These are phyloP conservation scores for Neonectria coccinea DNA, from an alignment of 2,329 filamentous ascomycete species.

Conservation along the genomic window DNA sequence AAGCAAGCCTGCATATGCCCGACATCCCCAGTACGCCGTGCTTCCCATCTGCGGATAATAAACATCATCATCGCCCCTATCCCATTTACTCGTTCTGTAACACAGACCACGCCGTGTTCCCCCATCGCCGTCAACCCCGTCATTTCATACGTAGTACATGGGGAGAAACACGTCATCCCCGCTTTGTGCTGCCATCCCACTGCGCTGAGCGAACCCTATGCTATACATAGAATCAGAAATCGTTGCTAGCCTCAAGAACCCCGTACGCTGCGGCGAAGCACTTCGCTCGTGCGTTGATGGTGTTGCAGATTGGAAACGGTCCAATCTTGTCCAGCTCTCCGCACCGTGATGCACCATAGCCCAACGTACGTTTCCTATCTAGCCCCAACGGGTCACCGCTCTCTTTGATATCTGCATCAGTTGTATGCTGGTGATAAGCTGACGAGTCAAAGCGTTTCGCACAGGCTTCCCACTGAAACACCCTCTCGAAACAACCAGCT, in stretches of 20 bases:
- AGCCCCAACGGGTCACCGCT: neutral
- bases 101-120: neutral
- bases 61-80: neutral
- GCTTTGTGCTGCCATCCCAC: neutral
- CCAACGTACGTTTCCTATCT: neutral
- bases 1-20: constrained; percentile 3
- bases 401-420: neutral
- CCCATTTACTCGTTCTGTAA: neutral
- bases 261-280: neutral
- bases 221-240: constrained; percentile 13
- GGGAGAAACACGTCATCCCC: constrained; percentile 1
- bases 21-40: neutral
- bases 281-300: neutral
- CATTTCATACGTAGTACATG: constrained; percentile 1
- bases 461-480: constrained; percentile 17
- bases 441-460: constrained; percentile 16
- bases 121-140: neutral
- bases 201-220: neutral
- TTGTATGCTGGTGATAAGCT: neutral
- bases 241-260: neutral
- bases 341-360: neutral
- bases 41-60: constrained; percentile 14
- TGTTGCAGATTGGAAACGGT: neutral
- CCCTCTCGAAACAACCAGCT: constrained; percentile 14
- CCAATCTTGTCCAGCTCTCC: constrained; percentile 9